Conservation (phyloP, 495 filamentous ascomycete genomes). For the Podospora fimiseda region DNA sequence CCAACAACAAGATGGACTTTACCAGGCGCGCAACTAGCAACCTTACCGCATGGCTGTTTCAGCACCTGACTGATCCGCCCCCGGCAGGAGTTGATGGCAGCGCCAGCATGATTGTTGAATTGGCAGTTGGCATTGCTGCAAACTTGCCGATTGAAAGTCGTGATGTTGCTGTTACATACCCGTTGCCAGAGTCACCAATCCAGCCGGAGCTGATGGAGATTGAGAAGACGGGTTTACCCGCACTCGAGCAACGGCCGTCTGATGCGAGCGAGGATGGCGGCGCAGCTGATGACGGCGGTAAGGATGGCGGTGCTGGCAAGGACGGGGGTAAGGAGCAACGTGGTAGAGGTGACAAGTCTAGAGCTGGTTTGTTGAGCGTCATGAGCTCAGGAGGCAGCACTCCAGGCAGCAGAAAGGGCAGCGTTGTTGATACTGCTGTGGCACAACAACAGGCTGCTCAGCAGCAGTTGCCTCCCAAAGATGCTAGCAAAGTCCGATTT, state of each 20-base stretch:
- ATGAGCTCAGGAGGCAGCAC: constrained; percentile 22
- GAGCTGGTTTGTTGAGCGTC: constrained; percentile 31
- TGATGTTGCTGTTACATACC: constrained; percentile 83
- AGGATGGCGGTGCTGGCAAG: constrained; percentile 41
- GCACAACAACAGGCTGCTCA: constrained; percentile 38
- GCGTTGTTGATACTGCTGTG: constrained; percentile 22
- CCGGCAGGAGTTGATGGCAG: constrained; percentile 72
- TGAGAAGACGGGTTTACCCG: constrained; percentile 64
- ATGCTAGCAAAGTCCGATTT: constrained; percentile 59
- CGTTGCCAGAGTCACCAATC: constrained; percentile 62
- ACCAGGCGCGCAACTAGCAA: constrained; percentile 61
- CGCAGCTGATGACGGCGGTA: constrained; percentile 24
- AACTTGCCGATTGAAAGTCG: constrained; percentile 88
- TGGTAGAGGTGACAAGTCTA: constrained; percentile 34
- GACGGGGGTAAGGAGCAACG: constrained; percentile 32
- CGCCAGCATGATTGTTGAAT: constrained; percentile 86
- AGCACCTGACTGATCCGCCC: constrained; percentile 66
- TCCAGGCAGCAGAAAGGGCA: constrained; percentile 34
- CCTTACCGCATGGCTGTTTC: constrained; percentile 61
- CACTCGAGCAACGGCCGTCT: constrained; percentile 53
- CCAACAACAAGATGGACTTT: constrained; percentile 57
- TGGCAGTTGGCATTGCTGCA: constrained; percentile 76
- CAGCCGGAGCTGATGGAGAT: constrained; percentile 72
- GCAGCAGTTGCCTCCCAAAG: constrained; percentile 29
- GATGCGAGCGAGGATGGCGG: constrained; percentile 40